These are phyloP conservation scores for Penicillium psychrosexuale DNA, from an alignment of 2,329 filamentous ascomycete genomes.

Conservation along the genomic window DNA sequence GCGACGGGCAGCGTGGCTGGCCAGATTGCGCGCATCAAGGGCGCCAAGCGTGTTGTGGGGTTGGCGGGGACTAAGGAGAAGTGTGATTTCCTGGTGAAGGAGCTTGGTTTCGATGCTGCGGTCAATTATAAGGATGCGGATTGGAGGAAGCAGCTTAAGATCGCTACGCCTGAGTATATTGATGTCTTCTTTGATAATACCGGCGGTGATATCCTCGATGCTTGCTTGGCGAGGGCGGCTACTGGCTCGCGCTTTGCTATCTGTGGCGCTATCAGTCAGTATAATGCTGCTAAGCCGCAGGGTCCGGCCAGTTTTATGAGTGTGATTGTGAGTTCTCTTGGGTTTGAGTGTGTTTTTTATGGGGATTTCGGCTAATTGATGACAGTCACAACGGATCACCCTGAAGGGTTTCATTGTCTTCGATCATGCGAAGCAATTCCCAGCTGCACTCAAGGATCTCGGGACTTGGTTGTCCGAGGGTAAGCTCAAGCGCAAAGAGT, in stretches of 20 bases:
- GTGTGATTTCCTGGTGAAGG: conserved; percentile 61
- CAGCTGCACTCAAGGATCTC: conserved; percentile 58
- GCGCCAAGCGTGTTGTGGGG: conserved; percentile 59
- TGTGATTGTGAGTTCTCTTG: conserved; percentile 34
- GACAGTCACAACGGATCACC: conserved; percentile 40
- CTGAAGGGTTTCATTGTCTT: conserved; percentile 73
- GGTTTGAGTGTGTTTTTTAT: background rate
- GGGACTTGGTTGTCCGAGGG: conserved; percentile 67
- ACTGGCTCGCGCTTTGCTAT: conserved; percentile 64
- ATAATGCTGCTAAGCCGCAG: conserved; percentile 57
- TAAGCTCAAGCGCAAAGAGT: conserved; percentile 69
- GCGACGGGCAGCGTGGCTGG: conserved; percentile 74
- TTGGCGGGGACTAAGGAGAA: conserved; percentile 66
- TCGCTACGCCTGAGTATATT: conserved; percentile 58
- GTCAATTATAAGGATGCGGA: conserved; percentile 67
- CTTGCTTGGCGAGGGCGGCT: conserved; percentile 63
- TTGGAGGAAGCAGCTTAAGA: conserved; percentile 59
- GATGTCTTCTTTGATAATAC: conserved; percentile 75
- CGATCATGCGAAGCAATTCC: conserved; percentile 61
- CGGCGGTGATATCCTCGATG: conserved; percentile 67
- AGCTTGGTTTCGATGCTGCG: conserved; percentile 65
- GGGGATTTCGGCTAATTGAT: conserved; percentile 13
- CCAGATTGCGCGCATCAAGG: conserved; percentile 74
- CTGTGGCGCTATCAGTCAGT: conserved; percentile 68
- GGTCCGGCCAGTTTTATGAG: conserved; percentile 53